phyloP scores from a whole-genome alignment of 768 basidiomycete genomes.

The Boletus bicolor region DNA sequence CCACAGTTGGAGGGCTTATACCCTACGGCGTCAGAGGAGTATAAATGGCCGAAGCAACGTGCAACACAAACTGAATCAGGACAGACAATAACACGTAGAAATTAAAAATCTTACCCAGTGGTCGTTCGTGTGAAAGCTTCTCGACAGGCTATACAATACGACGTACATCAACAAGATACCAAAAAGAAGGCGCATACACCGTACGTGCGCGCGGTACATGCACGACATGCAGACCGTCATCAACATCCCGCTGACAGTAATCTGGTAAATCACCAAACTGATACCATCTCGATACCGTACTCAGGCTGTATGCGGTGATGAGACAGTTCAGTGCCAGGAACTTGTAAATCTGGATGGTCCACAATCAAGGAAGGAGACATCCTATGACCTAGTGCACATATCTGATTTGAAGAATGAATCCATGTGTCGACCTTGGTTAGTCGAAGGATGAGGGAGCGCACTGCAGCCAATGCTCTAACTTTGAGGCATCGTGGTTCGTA shows the following conservation, averaged over 20 bases:
- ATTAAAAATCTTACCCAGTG: slow-evolving; percentile 95
- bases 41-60: slow-evolving; percentile 57
- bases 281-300: slow-evolving; percentile 98
- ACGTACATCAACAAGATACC: not conserved
- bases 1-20: too few species aligned
- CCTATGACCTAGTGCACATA: too few species aligned
- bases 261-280: slow-evolving; percentile 99
- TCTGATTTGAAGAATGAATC: too few species aligned
- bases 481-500: too few species aligned
- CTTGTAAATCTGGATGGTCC: slow-evolving; percentile 99
- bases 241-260: slow-evolving; percentile 86
- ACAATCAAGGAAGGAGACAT: too few species aligned
- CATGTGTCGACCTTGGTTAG: too few species aligned
- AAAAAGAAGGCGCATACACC: slow-evolving; percentile 16
- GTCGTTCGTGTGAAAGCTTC: slow-evolving; percentile 88
- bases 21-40: too few species aligned
- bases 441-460: too few species aligned
- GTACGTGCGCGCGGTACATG: slow-evolving; percentile 93
- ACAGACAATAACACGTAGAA: slow-evolving; percentile 92
- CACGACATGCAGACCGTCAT: slow-evolving; percentile 99
- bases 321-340: slow-evolving; percentile 96
- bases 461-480: too few species aligned
- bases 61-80: slow-evolving; percentile 88
- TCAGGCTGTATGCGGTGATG: slow-evolving; percentile 97
- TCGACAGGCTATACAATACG: slow-evolving; percentile 82